Evolutionary conservation across 257 asterid species (phyloP).

Genomic region (Verbascum thapsus): DNA sequence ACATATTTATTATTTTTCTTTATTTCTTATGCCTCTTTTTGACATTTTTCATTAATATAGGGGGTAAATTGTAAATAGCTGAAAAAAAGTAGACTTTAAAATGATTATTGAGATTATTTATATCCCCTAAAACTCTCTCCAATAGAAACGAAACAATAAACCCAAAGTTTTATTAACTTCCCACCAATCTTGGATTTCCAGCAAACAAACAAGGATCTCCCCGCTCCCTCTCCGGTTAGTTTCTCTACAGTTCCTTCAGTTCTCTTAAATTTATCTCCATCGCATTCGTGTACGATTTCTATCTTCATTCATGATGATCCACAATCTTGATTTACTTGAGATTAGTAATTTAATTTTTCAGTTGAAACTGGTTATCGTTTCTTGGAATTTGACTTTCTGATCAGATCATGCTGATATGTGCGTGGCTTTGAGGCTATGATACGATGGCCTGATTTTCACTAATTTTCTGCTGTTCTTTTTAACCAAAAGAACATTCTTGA

Average conservation of each 20-base stretch:
- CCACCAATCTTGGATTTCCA: slow-evolving; percentile 31
- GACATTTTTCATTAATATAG: too few species aligned
- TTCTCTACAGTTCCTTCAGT: slow-evolving; percentile 20
- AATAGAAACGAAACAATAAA: background rate
- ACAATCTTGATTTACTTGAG: slow-evolving; percentile 1
- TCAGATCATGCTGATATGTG: slow-evolving; percentile 15
- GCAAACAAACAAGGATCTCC: slow-evolving; percentile 24
- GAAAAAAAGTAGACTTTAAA: slow-evolving; percentile 11
- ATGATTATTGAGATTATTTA: background rate
- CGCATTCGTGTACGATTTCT: background rate
- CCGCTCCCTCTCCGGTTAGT: slow-evolving; percentile 28
- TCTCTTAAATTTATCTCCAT: slow-evolving; percentile 7
- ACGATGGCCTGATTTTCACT: background rate
- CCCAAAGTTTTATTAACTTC: background rate
- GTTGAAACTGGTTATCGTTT: slow-evolving; percentile 10
- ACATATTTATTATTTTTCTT: too few species aligned
- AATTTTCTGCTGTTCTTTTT: background rate
- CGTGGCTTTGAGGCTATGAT: slow-evolving; percentile 4
- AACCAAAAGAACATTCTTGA: background rate
- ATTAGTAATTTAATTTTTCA: slow-evolving; percentile 10
- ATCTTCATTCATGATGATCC: slow-evolving; percentile 5
- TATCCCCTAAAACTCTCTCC: background rate
- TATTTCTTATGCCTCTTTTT: too few species aligned
- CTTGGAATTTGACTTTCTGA: slow-evolving; percentile 23
- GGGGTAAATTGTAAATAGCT: too few species aligned